Evolutionary conservation across 305 asterid genomes (phyloP).

Genomic region (Solanum chacoense): DNA sequence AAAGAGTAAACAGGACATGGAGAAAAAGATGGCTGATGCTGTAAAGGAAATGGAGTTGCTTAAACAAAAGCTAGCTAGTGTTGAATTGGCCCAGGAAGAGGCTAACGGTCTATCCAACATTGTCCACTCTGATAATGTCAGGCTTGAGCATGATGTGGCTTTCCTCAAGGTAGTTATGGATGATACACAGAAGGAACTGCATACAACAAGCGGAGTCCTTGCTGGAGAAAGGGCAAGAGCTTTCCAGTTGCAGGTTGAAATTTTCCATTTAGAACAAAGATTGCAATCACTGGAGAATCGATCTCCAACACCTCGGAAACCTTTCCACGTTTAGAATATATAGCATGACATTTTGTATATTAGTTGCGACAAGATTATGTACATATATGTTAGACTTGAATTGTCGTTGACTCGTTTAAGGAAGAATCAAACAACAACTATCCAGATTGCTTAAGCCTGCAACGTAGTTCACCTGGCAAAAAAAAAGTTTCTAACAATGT

Average conservation of each 20-base stretch:
- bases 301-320: constrained; percentile 89
- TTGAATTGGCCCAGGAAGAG: constrained; percentile 88
- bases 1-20: constrained; percentile 64
- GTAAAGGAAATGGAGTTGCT: constrained; percentile 70
- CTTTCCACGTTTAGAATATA: constrained; percentile 44
- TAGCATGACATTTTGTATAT: not conserved
- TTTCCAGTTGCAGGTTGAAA: constrained; percentile 87
- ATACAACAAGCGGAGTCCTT: constrained; percentile 89
- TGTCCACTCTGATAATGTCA: constrained; percentile 88
- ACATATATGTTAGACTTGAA: not conserved
- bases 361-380: not conserved
- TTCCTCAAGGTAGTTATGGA: constrained; percentile 89
- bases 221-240: constrained; percentile 90
- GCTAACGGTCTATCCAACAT: constrained; percentile 80
- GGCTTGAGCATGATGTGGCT: constrained; percentile 97
- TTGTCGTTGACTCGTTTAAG: not conserved
- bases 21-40: constrained; percentile 50
- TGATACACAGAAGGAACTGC: constrained; percentile 95
- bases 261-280: constrained; percentile 85
- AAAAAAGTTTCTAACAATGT: not conserved
- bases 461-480: not conserved
- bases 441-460: not conserved
- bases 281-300: constrained; percentile 77
- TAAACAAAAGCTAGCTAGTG: constrained; percentile 67
- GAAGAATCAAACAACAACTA: not conserved